Conservation (phyloP, 257 asterid species). For the Solanum medicagineum region DNA sequence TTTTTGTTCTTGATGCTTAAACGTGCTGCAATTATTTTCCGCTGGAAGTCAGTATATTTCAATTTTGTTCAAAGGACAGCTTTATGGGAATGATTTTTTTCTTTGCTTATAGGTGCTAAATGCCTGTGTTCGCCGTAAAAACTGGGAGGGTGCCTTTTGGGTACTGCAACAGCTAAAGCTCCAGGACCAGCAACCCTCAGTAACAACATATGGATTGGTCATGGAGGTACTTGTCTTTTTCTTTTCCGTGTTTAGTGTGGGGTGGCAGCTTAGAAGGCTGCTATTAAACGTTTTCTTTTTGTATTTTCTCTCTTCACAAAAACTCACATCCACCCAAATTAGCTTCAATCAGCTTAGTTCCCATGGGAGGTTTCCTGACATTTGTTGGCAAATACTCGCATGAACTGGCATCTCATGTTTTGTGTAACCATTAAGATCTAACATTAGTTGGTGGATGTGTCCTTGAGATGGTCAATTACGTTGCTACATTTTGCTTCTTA, state of each 20-base stretch:
- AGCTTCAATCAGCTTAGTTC: neutral
- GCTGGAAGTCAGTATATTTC: neutral
- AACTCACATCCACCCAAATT: neutral
- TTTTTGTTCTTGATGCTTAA: neutral
- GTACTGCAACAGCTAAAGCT: conserved; percentile 74
- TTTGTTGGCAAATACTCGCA: neutral
- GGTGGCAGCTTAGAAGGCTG: neutral
- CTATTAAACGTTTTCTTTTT: neutral
- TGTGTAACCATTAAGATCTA: neutral
- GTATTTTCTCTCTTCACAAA: neutral
- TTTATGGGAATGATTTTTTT: neutral
- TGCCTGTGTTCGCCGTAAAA: conserved; percentile 78
- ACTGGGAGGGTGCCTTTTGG: conserved; percentile 99
- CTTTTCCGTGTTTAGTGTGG: neutral
- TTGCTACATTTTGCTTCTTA: neutral
- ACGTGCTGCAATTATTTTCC: neutral
- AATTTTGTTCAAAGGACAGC: neutral
- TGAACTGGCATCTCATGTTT: neutral
- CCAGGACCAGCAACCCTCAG: conserved; percentile 49
- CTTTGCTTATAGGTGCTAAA: conserved; percentile 51
- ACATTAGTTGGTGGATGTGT: neutral
- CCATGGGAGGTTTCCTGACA: neutral
- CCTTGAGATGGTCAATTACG: neutral
- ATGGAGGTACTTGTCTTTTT: conserved; percentile 63
- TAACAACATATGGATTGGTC: conserved; percentile 78